Percentiles rank a stretch among this genome's conserved stretches.
phyloP scores from a whole-genome alignment of 2,329 filamentous ascomycete species.

The Colletotrichum tropicicola region DNA sequence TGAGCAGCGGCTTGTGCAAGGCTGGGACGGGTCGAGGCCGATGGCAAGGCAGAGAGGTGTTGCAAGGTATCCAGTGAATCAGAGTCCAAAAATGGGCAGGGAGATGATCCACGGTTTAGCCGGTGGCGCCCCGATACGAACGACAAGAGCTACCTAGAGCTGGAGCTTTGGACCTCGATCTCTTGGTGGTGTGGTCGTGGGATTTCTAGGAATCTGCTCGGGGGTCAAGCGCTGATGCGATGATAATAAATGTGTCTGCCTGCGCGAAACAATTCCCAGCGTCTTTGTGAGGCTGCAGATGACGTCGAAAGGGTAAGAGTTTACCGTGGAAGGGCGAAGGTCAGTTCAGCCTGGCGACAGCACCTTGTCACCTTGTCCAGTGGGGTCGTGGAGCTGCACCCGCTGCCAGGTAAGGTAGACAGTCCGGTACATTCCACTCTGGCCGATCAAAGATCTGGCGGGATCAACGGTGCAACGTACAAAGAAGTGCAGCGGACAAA shows the following conservation, averaged over 20 bases:
- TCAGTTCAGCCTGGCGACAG: not conserved
- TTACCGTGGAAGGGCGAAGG: not conserved
- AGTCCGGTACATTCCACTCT: no score
- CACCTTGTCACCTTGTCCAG: not conserved
- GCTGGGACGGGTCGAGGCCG: not conserved
- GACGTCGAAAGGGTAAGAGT: not conserved
- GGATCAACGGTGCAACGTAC: no score
- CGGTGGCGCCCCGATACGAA: slow-evolving; percentile 16
- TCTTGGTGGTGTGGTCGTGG: no score
- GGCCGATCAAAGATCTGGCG: not conserved
- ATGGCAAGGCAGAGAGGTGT: slow-evolving; percentile 1
- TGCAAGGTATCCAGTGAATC: slow-evolving; percentile 1
- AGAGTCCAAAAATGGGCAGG: slow-evolving; percentile 19
- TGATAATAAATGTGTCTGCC: no score
- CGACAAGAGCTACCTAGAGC: slow-evolving; percentile 28
- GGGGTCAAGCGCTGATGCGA: no score
- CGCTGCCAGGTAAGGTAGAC: no score
- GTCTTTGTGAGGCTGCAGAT: not conserved
- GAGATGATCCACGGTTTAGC: slow-evolving; percentile 22
- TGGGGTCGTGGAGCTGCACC: not conserved
- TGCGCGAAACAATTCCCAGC: no score
- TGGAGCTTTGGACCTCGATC: no score
- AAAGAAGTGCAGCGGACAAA: no score
- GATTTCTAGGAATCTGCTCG: no score
- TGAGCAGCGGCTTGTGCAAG: slow-evolving; percentile 9